phyloP scores from a whole-genome alignment of 805 yeast genomes.

The Wickerhamiella spandovensis region DNA sequence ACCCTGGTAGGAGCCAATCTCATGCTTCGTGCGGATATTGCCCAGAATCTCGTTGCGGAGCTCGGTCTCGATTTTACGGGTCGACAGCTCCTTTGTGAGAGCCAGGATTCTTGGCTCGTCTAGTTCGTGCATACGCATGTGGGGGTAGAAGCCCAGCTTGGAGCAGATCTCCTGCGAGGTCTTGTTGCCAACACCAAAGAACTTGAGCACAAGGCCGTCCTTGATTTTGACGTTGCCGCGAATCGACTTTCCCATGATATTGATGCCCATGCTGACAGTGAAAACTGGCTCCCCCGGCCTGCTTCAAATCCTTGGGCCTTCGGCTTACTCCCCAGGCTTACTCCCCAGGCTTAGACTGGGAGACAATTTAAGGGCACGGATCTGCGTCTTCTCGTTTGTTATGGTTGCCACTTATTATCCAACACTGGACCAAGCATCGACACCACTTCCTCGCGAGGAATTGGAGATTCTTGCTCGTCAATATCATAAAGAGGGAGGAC shows the following conservation, averaged over 20 bases:
- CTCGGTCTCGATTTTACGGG: conserved; percentile 72
- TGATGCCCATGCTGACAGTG: conserved; percentile 22
- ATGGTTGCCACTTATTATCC: conserved; percentile 13
- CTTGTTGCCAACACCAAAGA: conserved; percentile 73
- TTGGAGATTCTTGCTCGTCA: conserved; percentile 63
- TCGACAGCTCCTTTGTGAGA: conserved; percentile 75
- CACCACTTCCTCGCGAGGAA: conserved; percentile 58
- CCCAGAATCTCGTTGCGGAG: conserved; percentile 43
- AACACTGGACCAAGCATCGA: conserved; percentile 14
- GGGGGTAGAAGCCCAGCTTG: conserved; percentile 79
- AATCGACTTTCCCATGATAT: conserved; percentile 27
- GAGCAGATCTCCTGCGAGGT: conserved; percentile 71
- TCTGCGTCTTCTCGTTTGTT: neutral
- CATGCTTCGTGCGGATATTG: conserved; percentile 66
- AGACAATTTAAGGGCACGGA: neutral
- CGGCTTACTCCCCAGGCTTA: no score
- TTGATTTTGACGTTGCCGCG: conserved; percentile 24
- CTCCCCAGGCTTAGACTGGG: no score
- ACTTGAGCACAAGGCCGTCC: conserved; percentile 61
- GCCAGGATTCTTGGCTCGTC: conserved; percentile 77
- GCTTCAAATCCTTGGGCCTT: no score
- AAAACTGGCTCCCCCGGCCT: neutral
- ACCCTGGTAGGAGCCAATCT: conserved; percentile 79
- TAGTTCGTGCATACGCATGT: conserved; percentile 88
- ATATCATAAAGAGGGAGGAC: conserved; percentile 67